Evolutionary conservation across 139 green algal species (phyloP), one percentile per base, ranked within the genome.

Genomic region (Chlorella sorokiniana): DNA sequence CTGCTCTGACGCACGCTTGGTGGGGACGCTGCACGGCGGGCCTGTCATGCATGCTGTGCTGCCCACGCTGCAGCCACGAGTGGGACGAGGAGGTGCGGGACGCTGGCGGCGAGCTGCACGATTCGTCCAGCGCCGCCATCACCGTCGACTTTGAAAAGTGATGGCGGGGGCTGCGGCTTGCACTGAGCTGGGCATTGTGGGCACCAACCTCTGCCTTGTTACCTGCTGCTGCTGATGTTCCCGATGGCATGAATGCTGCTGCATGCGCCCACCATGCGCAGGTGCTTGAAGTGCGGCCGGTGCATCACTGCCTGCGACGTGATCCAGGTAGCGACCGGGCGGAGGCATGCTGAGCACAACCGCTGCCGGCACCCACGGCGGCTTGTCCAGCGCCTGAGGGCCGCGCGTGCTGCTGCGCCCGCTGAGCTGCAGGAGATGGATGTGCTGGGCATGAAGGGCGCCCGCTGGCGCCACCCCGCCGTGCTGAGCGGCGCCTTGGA

Each of bases 231-330:
- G 52, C 52, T 9, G 52, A 20, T 16, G 25, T 61, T 4, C 27
- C 22, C 27, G 22, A 61, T n/a, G 52, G 27, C n/a, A n/a, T n/a
- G n/a, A n/a, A n/a, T n/a, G n/a, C n/a, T n/a, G n/a, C n/a, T n/a
- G n/a, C n/a, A n/a, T n/a, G n/a, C n/a, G n/a, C n/a, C n/a, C n/a
- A n/a, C n/a, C n/a, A n/a, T n/a, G n/a, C n/a, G n/a, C n/a, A 91
- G 89, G 81, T 91, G 88, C 79, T 79, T 91, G 51, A 88, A 87
- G 79, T 91, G 88, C 69, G 81, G 82, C 27, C 65, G 87, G 11
- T 91, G 87, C 63, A 70, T 88, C 16, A 84, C 82, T 37, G 81
- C 75, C 16, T 91, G 87, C 65, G 75, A 45, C 38, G 11, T 82
- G 44, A 27, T 86, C 20, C 82, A 86, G 70, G 72, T 65, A 44